phyloP scores from a whole-genome alignment of 2,329 filamentous ascomycete genomes.

The Colletotrichum zoysiae region DNA sequence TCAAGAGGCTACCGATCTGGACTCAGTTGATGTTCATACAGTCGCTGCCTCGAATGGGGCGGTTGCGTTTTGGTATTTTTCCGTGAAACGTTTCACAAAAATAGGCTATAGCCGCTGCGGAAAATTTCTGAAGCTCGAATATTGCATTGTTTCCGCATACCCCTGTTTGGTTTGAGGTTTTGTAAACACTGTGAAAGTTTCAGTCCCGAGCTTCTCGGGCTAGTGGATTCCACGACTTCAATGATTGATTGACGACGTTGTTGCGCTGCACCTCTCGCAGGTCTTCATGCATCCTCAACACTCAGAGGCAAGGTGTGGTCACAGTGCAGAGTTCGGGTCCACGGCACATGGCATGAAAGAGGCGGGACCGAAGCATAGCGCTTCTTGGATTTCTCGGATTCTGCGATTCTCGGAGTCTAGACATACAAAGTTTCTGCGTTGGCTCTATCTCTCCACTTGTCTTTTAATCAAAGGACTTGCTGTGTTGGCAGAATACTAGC shows the following conservation, averaged over 20 bases:
- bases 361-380: background rate
- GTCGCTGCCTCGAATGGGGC: background rate
- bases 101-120: background rate
- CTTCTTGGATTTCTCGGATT: background rate
- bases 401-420: background rate
- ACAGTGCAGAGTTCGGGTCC: slow-evolving; percentile 11
- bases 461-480: background rate
- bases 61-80: fast-evolving
- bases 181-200: background rate
- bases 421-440: background rate
- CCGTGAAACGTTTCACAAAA: background rate
- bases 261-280: background rate
- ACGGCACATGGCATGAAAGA: slow-evolving; percentile 6
- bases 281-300: too few relatives aligned
- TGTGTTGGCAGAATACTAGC: slow-evolving; percentile 8
- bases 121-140: background rate
- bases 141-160: background rate
- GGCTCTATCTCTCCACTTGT: background rate
- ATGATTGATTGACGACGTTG: background rate
- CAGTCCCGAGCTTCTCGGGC: background rate
- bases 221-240: background rate
- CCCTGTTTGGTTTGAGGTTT: background rate
- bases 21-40: background rate
- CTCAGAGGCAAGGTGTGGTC: background rate
- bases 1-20: background rate